Evolutionary conservation across 495 filamentous ascomycete species (phyloP).

Genomic region (Trichoderma orchidacearum): DNA sequence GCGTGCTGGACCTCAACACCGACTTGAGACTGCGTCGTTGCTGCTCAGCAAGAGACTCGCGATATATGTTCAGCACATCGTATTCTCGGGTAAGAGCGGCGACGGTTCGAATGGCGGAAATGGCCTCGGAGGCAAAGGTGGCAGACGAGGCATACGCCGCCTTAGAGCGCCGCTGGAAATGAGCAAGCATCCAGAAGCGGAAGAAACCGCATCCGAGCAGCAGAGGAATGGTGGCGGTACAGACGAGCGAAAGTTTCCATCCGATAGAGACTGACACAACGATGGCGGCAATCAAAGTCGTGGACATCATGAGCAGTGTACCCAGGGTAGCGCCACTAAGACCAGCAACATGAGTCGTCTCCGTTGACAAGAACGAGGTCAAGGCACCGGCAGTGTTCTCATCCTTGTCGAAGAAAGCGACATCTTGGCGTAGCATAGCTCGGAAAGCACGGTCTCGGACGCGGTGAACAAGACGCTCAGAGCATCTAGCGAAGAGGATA

Average conservation of each 20-base stretch:
- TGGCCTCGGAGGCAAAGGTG: slow-evolving; percentile 80
- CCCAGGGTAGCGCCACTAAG: slow-evolving; percentile 77
- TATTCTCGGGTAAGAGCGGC: slow-evolving; percentile 58
- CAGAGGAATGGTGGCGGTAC: slow-evolving; percentile 61
- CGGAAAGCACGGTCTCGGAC: slow-evolving; percentile 64
- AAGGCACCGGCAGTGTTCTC: slow-evolving; percentile 77
- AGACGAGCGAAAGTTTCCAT: slow-evolving; percentile 90
- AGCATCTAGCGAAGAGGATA: slow-evolving; percentile 51
- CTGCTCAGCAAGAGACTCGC: slow-evolving; percentile 45
- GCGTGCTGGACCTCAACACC: slow-evolving; percentile 43
- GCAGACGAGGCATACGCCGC: slow-evolving; percentile 61
- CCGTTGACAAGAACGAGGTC: slow-evolving; percentile 73
- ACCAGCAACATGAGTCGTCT: slow-evolving; percentile 73
- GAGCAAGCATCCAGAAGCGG: slow-evolving; percentile 70
- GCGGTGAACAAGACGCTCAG: slow-evolving; percentile 61
- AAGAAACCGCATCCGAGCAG: slow-evolving; percentile 72
- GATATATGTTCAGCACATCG: slow-evolving; percentile 55
- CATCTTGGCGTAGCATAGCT: slow-evolving; percentile 78
- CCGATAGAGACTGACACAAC: slow-evolving; percentile 57
- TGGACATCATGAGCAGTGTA: slow-evolving; percentile 60
- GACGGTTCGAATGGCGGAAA: slow-evolving; percentile 81
- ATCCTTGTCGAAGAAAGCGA: slow-evolving; percentile 76
- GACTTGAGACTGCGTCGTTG: slow-evolving; percentile 41
- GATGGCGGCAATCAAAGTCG: slow-evolving; percentile 59
- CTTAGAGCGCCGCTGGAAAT: slow-evolving; percentile 60